Base-by-base conservation (phyloP, 495 filamentous ascomycete genomes). In the Achaetomiella virescens region DNA sequence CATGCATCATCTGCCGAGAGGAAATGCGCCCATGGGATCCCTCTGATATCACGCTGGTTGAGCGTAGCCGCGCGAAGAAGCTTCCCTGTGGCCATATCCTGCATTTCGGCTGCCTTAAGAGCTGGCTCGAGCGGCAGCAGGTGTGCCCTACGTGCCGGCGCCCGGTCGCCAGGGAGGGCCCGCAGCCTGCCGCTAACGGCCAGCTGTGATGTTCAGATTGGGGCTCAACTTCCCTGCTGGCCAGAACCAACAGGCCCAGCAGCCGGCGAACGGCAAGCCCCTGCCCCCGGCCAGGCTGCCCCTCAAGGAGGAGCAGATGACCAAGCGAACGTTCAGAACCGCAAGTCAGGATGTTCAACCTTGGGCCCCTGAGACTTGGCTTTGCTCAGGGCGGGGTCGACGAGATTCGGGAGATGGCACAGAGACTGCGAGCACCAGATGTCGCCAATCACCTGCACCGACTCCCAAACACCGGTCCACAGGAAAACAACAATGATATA, bases 71-170 rank as follows among this genome's bases (percentile, higher is more conserved):
- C 41, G 87, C 95, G 11, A 98, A 97, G 72, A 96, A 95, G 71
- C 81, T 98, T 10, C 93, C 93, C 0, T 98, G 93, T 67, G 91
- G 92, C 2, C 93, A 98, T 68, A 91, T 97, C 44, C 73, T 98
- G 31, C 93, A 98, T 70, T 90, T 96, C 59, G 84, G 90, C 18
- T 98, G 93, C 65, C 81, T 98, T 42, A 85, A 90, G 64, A 95
- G 92, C 68, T 98, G 93, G 93, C 75, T 98, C n/a, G 93, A 97
- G 73, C 84, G 93, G 52, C 93, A 98, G 68, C 95, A 97, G 68
- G 91, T 93, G 21, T 98, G 93, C 69, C 93, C 93, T 11, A 97
- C 92, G 3, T 98, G 93, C 67, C 84, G 93, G 54, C 79, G 89
- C 29, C 81, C 93, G 20, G 95, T 98, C 29, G 71, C 88, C 41